Evolutionary conservation across 768 basidiomycete species (phyloP), one percentile per base, ranked within the genome.

Genomic region (Imleria badia): DNA sequence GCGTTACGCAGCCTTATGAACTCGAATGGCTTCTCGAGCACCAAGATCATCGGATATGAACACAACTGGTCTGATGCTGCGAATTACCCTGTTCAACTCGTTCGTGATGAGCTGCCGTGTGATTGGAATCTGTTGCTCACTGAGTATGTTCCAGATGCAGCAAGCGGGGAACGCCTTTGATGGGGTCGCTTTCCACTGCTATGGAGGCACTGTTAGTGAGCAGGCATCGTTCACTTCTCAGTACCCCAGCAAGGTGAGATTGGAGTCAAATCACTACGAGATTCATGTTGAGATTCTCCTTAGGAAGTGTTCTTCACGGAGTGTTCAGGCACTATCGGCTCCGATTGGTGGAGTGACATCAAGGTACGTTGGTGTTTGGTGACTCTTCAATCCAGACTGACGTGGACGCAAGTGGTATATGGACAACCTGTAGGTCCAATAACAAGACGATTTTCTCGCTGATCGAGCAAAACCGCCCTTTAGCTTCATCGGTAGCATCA

Each of bases 281-380:
- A 42, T 6, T 19, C n/a, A 26, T 48, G 8, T 40, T 57, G n/a
- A 58, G n/a, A 34, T 39, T 42, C n/a, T 13, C 31, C 12, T 10
- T 35, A 70, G 69, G 69, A 71, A 46, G 73, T 81, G 17, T 78
- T 75, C 68, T 72, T 79, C 55, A 79, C 73, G 61, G 88, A 91
- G 67, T 90, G 89, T 62, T 69, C 81, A 1, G 87, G 89, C 7
- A 82, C 78, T 0, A 68, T 80, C 51, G 84, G 86, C 14, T 79
- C 80, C 10, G 85, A 89, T 64, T 91, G 87, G 88, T 91, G 89
- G 89, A 74, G 72, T 45, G 87, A 90, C 60, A 84, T 90, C 69
- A 90, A 90, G 78, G 87, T 83, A 56, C 6, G 69, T 47, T 30
- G 7, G 22, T 3, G 6, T 17, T 30, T 3, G 5, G 7, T 31